Evolutionary conservation across 1,139 yeast genomes (phyloP).

Genomic region (Geotrichum histeridarum): DNA sequence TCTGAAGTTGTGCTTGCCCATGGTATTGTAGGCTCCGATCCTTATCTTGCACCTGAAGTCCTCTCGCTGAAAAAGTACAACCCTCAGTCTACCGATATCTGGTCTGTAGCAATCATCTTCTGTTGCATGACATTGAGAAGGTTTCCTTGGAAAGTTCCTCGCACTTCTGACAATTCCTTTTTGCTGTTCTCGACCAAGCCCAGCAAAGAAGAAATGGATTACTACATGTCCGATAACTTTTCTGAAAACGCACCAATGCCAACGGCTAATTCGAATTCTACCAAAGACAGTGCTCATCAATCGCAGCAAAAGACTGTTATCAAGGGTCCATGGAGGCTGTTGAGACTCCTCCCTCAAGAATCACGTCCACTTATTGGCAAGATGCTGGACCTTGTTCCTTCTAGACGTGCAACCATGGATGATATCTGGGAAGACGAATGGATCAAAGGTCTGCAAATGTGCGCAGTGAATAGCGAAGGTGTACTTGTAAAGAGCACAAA

Average conservation of each 20-base stretch:
- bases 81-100: conserved; percentile 88
- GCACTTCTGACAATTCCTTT: conserved; percentile 79
- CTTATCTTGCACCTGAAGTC: conserved; percentile 96
- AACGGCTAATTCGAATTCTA: background rate
- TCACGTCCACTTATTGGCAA: conserved; percentile 70
- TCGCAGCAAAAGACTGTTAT: conserved; percentile 29
- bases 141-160: conserved; percentile 97
- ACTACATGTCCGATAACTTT: background rate
- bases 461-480: conserved; percentile 44
- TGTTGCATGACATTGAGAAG: conserved; percentile 93
- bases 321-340: conserved; percentile 79
- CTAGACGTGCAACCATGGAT: conserved; percentile 60
- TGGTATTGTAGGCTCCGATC: conserved; percentile 97
- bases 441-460: conserved; percentile 53
- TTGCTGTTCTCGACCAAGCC: conserved; percentile 53
- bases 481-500: conserved; percentile 45
- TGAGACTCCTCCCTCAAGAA: conserved; percentile 82
- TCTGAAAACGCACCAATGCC: conserved; percentile 8
- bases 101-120: conserved; percentile 93
- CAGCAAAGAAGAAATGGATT: conserved; percentile 18
- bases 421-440: conserved; percentile 68
- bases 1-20: conserved; percentile 71
- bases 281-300: conserved; percentile 1
- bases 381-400: conserved; percentile 69
- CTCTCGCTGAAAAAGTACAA: conserved; percentile 67